Percentiles rank a stretch among this genome's conserved stretches.
Conservation (phyloP, 2,329 filamentous ascomycete species). For the Neonectria ditissima region DNA sequence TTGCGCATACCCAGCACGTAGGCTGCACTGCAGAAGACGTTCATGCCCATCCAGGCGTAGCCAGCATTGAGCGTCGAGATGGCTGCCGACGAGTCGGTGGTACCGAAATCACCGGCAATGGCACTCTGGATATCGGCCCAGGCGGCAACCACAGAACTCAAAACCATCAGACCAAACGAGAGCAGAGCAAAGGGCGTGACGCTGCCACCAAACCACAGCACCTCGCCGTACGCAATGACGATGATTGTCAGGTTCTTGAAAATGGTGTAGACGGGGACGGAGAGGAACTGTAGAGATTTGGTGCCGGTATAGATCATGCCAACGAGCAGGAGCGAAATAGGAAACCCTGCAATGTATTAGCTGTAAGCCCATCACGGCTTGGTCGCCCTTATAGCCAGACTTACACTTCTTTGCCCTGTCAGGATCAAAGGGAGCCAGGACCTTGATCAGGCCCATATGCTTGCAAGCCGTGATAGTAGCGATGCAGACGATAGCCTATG, state of each 20-base stretch:
- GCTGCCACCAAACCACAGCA: slow-evolving; percentile 96
- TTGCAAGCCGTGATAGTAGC: slow-evolving; percentile 86
- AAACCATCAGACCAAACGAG: slow-evolving; percentile 95
- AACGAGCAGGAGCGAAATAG: slow-evolving; percentile 93
- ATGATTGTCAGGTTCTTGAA: slow-evolving; percentile 99
- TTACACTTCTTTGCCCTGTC: slow-evolving; percentile 94
- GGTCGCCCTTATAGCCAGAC: slow-evolving; percentile 45
- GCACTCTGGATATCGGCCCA: slow-evolving; percentile 97
- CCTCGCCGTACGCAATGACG: slow-evolving; percentile 97
- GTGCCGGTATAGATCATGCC: slow-evolving; percentile 99
- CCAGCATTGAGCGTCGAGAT: slow-evolving; percentile 93
- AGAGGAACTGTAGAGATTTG: slow-evolving; percentile 95
- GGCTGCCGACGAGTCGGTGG: slow-evolving; percentile 74
- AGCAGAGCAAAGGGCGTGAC: slow-evolving; percentile 89
- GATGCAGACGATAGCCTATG: slow-evolving; percentile 88
- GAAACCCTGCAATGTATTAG: slow-evolving; percentile 78
- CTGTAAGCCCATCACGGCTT: not conserved
- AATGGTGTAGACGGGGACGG: slow-evolving; percentile 98
- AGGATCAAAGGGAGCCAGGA: slow-evolving; percentile 82
- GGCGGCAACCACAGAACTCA: slow-evolving; percentile 93
- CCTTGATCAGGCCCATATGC: slow-evolving; percentile 82
- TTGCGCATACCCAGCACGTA: slow-evolving; percentile 96
- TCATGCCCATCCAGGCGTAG: slow-evolving; percentile 98
- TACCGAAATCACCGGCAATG: slow-evolving; percentile 69
- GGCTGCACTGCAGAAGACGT: slow-evolving; percentile 92